Base-by-base conservation (phyloP, 768 basidiomycete species). In the Mrakia blollopis region DNA sequence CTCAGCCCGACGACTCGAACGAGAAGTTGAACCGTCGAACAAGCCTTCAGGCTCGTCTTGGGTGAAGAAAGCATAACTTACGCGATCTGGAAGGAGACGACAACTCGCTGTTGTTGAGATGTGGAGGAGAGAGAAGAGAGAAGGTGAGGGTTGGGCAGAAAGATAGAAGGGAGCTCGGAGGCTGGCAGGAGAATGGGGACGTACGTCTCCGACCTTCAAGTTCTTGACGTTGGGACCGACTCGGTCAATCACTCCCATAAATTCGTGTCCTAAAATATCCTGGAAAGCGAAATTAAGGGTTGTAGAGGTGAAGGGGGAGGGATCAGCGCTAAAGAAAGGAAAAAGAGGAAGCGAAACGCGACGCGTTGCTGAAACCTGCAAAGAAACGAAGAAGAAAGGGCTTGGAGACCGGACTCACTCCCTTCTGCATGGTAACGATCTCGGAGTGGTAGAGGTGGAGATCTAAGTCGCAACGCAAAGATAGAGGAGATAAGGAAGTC, bases 191-290 rank as follows among this genome's bases (percentile, higher is more conserved):
- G 11, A 13, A 11, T 6, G 10, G 10, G 44, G 44, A 44, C 47
- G 14, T 21, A 50, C 47, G 62, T 80, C 69, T 13, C 91, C 91
- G 18, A 85, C 79, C 41, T 86, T 83, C 76, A 91, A 83, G 67
- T 89, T 88, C 54, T 83, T 87, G n/a, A 92, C 89, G 74, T 85
- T 87, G 0, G 88, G 86, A 0, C 91, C 91, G 50, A 91, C 84
- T 72, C 87, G 86, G 78, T 91, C 89, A 44, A 92, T 87, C 50
- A 87, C 83, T 3, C 91, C 91, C 81, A 82, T 81, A 73, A 82
- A 83, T 79, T 91, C 90, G 81, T 91, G 91, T 0, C 91, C 91
- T 0, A 92, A 83, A 74, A 92, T 91, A 82, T 92, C 91, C 89
- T 50, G 92, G n/a, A n/a, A 81, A 3, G 87, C 85, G 80, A 90